A percentile compares a stretch with the other conserved stretches of the same genome.
phyloP scores from a whole-genome alignment of 768 basidiomycete species.

The Agaricus bisporus region DNA sequence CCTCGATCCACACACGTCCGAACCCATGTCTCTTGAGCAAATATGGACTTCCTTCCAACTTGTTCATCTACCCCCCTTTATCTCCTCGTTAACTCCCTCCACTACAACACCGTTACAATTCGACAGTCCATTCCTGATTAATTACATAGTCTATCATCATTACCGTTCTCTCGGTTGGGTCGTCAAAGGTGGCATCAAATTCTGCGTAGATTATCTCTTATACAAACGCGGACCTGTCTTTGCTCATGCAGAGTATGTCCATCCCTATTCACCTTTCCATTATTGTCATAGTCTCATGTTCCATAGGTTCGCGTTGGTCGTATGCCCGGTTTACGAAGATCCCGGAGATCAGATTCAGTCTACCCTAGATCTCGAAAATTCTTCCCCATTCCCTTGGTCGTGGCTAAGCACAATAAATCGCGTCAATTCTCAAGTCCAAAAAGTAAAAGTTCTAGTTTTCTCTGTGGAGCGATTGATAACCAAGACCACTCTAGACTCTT shows the following conservation, averaged over 20 bases:
- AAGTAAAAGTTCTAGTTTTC: constrained; percentile 41
- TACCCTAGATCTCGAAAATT: constrained; percentile 57
- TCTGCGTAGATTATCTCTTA: constrained; percentile 91
- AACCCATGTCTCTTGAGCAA: constrained; percentile 47
- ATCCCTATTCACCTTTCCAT: not conserved
- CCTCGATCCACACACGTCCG: constrained; percentile 52
- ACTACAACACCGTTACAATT: constrained; percentile 36
- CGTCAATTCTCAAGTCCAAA: constrained; percentile 95
- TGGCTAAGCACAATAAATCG: constrained; percentile 97
- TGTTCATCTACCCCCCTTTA: constrained; percentile 36
- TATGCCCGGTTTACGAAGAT: constrained; percentile 89
- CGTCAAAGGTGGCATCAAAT: constrained; percentile 92
- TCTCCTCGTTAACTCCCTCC: constrained; percentile 16
- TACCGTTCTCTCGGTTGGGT: constrained; percentile 97
- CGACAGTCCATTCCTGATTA: constrained; percentile 90
- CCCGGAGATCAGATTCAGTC: constrained; percentile 62
- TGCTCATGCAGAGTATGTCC: constrained; percentile 85
- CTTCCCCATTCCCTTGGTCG: constrained; percentile 79
- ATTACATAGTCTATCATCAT: constrained; percentile 91
- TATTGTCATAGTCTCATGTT: not conserved
- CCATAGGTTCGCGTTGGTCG: constrained; percentile 80
- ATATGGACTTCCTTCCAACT: constrained; percentile 64
- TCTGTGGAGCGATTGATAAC: not conserved
- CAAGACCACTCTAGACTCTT: constrained; percentile 60
- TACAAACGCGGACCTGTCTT: constrained; percentile 96